Evolutionary conservation across 225 moss, liverwort and hornwort genomes (phyloP), one percentile per base, ranked within the genome.

Genomic region (Sphagnum contortum): DNA sequence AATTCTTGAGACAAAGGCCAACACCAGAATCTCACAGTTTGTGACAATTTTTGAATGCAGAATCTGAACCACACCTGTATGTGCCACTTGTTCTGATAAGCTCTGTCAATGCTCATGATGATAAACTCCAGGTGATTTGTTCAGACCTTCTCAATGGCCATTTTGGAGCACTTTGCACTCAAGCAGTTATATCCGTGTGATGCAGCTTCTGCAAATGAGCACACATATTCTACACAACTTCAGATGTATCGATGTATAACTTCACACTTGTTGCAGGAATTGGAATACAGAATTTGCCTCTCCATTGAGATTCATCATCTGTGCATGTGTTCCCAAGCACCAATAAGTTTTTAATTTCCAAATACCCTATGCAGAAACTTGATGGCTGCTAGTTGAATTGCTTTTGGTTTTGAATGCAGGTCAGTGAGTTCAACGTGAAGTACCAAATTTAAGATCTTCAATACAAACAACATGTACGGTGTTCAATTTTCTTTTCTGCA

Each of bases 71-170:
- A 75, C 71, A 79, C 81, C 3, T 98, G 82, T 71, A 52, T 49
- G 98, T 98, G 61, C 93, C 93, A 48, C 93, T 98, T 61, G 98
- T 98, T 29, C 91, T 98, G 58, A 93, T 98, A 90, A 98, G 93
- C 73, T 93, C 98, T 3, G 93, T 98, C 84, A 98, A 98, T 79
- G 93, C 93, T 5, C 98, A 98, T 62, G 87, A 86, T 4, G 98
- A 98, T 59, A 98, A 93, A 48, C 76, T 81, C 7, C 63, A 98
- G 91, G 94, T 94, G 29, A 57, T 68, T 29, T 29, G 29, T 29
- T 29, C 29, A 29, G 29, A 29, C 29, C 47, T 5, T 44, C 61
- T 46, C 11, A 7, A 8, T 7, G 45, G 61, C 47, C 44, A 11
- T 29, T 29, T 29, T 29, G 29, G 29, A 29, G 29, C 29, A 29